A percentile compares a stretch with the other conserved stretches of the same genome.
These are phyloP conservation scores for Incumbomyces delicatus DNA, from an alignment of 2,329 filamentous ascomycete genomes.

Conservation along the genomic window DNA sequence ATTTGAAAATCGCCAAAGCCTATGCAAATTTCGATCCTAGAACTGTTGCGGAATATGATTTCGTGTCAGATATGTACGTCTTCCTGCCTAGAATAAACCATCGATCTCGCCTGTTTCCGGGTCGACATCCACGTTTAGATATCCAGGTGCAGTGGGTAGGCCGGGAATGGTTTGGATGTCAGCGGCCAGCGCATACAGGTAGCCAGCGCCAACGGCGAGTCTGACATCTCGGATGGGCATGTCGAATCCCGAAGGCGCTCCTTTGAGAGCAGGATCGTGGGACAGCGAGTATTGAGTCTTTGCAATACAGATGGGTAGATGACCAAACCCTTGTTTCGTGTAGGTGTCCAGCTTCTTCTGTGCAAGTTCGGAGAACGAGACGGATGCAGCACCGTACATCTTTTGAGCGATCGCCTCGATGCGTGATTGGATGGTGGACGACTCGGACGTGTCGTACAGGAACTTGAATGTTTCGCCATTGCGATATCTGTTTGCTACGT, in stretches of 20 bases:
- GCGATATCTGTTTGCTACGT: slow-evolving; percentile 64
- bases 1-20: too few species aligned
- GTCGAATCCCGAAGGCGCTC: slow-evolving; percentile 86
- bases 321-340: slow-evolving; percentile 79
- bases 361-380: slow-evolving; percentile 88
- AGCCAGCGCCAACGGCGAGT: slow-evolving; percentile 88
- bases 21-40: too few species aligned
- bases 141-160: slow-evolving; percentile 86
- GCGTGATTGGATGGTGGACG: slow-evolving; percentile 62
- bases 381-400: slow-evolving; percentile 86
- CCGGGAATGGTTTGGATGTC: slow-evolving; percentile 98
- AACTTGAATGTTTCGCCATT: slow-evolving; percentile 66
- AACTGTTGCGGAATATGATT: too few species aligned
- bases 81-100: slow-evolving; percentile 60
- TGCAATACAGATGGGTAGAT: slow-evolving; percentile 89
- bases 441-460: slow-evolving; percentile 67
- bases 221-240: slow-evolving; percentile 90
- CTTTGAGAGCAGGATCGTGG: slow-evolving; percentile 88
- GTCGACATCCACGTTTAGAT: slow-evolving; percentile 82
- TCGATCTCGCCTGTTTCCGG: slow-evolving; percentile 75
- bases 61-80: too few species aligned
- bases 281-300: slow-evolving; percentile 98
- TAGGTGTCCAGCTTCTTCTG: slow-evolving; percentile 96
- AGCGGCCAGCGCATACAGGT: slow-evolving; percentile 87
- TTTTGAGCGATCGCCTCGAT: slow-evolving; percentile 82